Base-by-base conservation (phyloP, 768 basidiomycete species). In the Tulasnella sp. region DNA sequence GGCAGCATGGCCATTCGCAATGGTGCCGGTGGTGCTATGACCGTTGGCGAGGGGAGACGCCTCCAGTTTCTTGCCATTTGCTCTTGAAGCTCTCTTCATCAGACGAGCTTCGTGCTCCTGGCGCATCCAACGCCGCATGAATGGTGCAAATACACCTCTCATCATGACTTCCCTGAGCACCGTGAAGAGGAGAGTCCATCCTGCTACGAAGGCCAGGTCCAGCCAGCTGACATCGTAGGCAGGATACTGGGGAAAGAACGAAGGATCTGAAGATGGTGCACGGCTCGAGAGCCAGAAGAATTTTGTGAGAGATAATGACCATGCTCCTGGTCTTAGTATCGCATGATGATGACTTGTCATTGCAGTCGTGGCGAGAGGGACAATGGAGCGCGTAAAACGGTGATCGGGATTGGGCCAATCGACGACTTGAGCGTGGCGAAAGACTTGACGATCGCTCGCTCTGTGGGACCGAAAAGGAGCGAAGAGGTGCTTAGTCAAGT, bases 111-210 rank as follows among this genome's bases (percentile, higher is more conserved):
- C 49, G 25, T 39, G 31, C 71, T 91, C 85, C 39, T 75, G 87
- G 86, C 52, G 85, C 34, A 97, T 88, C 79, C 91, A 91, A 88
- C 89, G 91, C 49, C 86, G 85, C 22, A 93, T 96, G 75, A 97
- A 89, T 12, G 96, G 94, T 81, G 91, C 91, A 78, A 94, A 88
- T 40, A 96, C 79, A 79, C 85, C 86, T 29, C 96, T 83, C 80
- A 97, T 90, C 52, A 89, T 82, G 39, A 88, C 83, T 84, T 97
- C 96, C 78, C 97, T 89, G 36, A 94, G 82, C 72, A 95, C 80
- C n/a, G 94, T 94, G 89, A 97, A 95, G 79, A 91, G 84, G 17
- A 91, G 88, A 76, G 97, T 93, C 83, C 89, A 92, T n/a, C 90
- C 88, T 75, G 95, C 83, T 76, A 96, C 86, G 80, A 97, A 81